Evolutionary conservation across 306 rosid genomes (phyloP), one percentile per base, ranked within the genome.

Genomic region (Abrus pulchellus): DNA sequence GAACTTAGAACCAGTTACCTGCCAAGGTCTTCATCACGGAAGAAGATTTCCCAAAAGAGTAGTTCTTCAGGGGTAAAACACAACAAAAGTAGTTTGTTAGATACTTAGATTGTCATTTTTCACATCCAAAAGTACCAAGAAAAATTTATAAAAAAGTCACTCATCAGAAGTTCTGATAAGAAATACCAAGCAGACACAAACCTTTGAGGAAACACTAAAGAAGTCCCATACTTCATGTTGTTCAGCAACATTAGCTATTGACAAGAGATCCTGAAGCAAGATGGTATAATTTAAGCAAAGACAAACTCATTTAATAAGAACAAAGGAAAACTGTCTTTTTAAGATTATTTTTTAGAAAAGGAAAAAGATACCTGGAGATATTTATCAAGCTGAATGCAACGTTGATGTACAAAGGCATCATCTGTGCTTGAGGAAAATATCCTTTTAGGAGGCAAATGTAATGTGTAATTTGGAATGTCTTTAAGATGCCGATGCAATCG

Each of bases 211-310:
- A 89, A 43, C 83, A 83, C 99, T 93, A 68, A 96, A 86, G 83
- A 96, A 96, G 67, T 96, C 99, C 99, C 94, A 93, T 71, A 96
- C 97, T 90, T 96, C 99, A 82, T 89, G 99, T 68, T 88, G 98
- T 82, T 96, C 99, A 0, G 97, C 94, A 83, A 93, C 91, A 80
- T 92, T 90, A 79, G 99, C 97, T 82, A 96, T 96, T 76, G 97
- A 89, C 75, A 96, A 83, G 60, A 96, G 92, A 74, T 96, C 99
- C 99, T 96, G 87, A 71, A 78, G 77, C 48, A 83, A 85, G 54
- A 75, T 10, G 49, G 44, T 29, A 75, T 29, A 80, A 81, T 59
- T 78, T 66, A 80, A 72, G 83, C 53, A 80, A 72, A 61, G 36
- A 50, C 27, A n/a, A 9, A 9, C 32, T 41, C 41, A 59, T 34